Base-by-base conservation (phyloP, 768 basidiomycete genomes). In the Tylopilus intermedius region DNA sequence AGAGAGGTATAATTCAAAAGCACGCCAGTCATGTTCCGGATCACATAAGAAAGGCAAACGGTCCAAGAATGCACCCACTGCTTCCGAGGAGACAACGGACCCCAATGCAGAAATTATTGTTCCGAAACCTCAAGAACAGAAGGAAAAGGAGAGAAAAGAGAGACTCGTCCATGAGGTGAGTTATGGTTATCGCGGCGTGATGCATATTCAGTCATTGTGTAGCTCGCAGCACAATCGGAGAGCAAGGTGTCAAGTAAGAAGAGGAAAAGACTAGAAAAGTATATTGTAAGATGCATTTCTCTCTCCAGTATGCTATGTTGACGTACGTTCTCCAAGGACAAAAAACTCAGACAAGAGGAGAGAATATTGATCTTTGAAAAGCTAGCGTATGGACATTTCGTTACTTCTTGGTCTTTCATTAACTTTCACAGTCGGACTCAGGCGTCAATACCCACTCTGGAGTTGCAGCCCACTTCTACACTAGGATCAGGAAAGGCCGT, bases 271-370 rank as follows among this genome's bases (percentile, higher is more conserved):
- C 72, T 98, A 5, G 94, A 97, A 57, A 90, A 90, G 57, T 98
- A 93, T 63, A 94, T 97, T 61, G 92, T 91, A 51, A 62, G 86
- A 71, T 14, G 21, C 39, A 5, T 2, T 18, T 32, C 10, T 18
- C 30, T 51, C 39, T 29, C n/a, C 22, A 14, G 30, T 29, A 13
- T 6, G 24, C 24, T 44, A 45, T 24, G 4, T 44, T 54, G 40
- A 62, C 27, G 3, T 37, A 14, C 40, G 11, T 40, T 35, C 44
- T 8, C 51, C 45, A 56, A 94, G 91, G 88, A 91, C 46, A 94
- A 94, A 72, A 94, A 94, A 70, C 72, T 95, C 45, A 91, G 88
- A 71, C 90, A 93, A 66, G 94, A 96, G 63, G 90, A 91, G 55
- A 81, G 93, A 42, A 63, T 81, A 4, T 67, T 76, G 18, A 76